Percentiles rank a stretch among this genome's conserved stretches.
Conservation (phyloP, 2,329 filamentous ascomycete species). For the Grosmannia clavigera region DNA sequence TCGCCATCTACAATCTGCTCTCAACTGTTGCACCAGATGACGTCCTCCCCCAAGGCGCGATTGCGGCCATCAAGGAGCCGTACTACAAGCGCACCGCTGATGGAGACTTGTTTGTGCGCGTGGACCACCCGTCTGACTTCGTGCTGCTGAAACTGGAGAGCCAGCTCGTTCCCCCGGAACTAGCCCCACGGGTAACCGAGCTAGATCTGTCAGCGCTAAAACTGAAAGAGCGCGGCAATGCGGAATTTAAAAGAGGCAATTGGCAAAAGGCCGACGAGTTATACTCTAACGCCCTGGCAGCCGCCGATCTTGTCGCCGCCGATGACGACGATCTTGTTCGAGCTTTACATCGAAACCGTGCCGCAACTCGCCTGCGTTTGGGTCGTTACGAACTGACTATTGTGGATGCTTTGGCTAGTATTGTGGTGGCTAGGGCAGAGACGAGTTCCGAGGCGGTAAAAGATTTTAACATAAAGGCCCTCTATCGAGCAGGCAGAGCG, state of each 20-base stretch:
- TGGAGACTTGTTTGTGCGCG: slow-evolving; percentile 21
- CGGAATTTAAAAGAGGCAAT: slow-evolving; percentile 1
- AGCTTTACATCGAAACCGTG: slow-evolving; percentile 18
- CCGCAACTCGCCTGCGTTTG: slow-evolving; percentile 20
- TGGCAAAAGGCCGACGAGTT: neutral
- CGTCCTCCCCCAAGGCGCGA: neutral
- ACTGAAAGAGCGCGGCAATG: slow-evolving; percentile 9
- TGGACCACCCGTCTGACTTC: slow-evolving; percentile 24
- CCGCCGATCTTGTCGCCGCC: slow-evolving; percentile 14
- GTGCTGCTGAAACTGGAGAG: slow-evolving; percentile 19
- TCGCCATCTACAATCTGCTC: slow-evolving; percentile 45
- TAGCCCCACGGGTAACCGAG: slow-evolving; percentile 5
- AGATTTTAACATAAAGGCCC: slow-evolving; percentile 6
- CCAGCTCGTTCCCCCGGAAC: slow-evolving; percentile 18
- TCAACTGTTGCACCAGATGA: neutral
- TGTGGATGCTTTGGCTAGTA: slow-evolving; percentile 20
- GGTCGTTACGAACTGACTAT: slow-evolving; percentile 21
- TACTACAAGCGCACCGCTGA: slow-evolving; percentile 22
- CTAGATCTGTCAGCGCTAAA: neutral
- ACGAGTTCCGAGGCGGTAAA: neutral
- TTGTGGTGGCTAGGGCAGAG: slow-evolving; percentile 9
- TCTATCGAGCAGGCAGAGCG: slow-evolving; percentile 7
- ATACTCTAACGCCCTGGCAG: slow-evolving; percentile 14
- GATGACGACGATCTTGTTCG: slow-evolving; percentile 10
- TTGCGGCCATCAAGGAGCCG: slow-evolving; percentile 24